Base-by-base conservation (phyloP, 2,329 filamentous ascomycete species). In the Ceratocystis albifundus region DNA sequence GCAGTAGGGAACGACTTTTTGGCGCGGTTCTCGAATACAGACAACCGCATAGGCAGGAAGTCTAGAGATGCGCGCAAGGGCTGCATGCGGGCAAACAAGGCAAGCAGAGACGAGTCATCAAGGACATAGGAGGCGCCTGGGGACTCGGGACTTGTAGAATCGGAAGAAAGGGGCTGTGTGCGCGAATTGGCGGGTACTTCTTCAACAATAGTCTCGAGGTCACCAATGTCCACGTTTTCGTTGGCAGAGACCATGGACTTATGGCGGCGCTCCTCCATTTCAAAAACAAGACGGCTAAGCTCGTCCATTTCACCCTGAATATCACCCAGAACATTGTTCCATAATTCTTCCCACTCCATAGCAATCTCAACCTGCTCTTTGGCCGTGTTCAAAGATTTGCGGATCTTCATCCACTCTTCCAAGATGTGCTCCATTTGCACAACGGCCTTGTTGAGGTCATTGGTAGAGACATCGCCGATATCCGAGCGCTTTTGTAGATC, bases 301-400 rank as follows among this genome's bases (percentile, higher is more conserved):
- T 88, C 86, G 70, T 94, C 89, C 76, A 85, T 87, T 76, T 99
- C 94, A 69, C 87, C 85, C 64, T 92, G 89, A 69, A 97, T 96
- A 74, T 97, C 93, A 57, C 92, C 93, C 2, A 99, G 80, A 2
- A 97, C 93, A 69, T 84, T 90, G 71, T 90, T 90, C 93, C 94
- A 97, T 45, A 99, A 80, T 76, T 97, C 92, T 75, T 96, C 92
- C 93, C 93, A 99, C 73, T 99, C 94, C 91, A 97, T 96, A 61
- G 94, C 94, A 67, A 96, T 86, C 75, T 97, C 94, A 20, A 99
- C 93, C 73, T 97, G 93, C 61, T 84, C 84, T 74, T 96, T 96
- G 66, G 96, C 88, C 30, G 78, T 86, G 69, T 88, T 88, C 63
- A 99, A 78, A 1, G 88, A 87, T 53, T 79, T 80, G 71, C 90